A percentile compares a stretch with the other conserved stretches of the same genome.
Conservation (phyloP, 371 early-diverging fungal species). For the Mucor piriformis region DNA sequence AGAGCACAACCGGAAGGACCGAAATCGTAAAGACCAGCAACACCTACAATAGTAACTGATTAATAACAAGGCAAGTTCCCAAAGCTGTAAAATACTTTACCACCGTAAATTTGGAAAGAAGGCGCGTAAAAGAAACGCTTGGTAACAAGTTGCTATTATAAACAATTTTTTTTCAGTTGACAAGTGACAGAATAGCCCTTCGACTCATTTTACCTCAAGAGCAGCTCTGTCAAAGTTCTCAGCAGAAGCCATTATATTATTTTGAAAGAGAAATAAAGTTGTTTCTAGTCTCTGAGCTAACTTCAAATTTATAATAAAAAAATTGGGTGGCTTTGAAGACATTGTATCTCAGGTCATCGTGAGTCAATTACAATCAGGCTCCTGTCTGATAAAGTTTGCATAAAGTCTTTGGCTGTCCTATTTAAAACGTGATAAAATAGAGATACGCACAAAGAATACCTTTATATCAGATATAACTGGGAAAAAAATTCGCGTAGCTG, state of each 20-base stretch:
- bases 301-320: constrained; percentile 4
- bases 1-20: constrained; percentile 98
- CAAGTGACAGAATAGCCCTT: too few species aligned
- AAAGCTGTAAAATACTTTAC: constrained; percentile 46
- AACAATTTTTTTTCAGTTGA: neutral
- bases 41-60: constrained; percentile 63
- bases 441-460: too few species aligned
- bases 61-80: neutral
- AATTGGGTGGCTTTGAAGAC: constrained; percentile 23
- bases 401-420: too few species aligned
- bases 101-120: constrained; percentile 93
- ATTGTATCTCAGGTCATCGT: neutral
- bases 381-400: too few species aligned
- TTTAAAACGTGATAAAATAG: too few species aligned
- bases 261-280: constrained; percentile 1
- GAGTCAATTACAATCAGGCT: neutral
- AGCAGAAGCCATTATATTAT: constrained; percentile 20
- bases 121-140: constrained; percentile 98
- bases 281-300: neutral
- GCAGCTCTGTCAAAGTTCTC: constrained; percentile 63
- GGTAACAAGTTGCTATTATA: constrained; percentile 64
- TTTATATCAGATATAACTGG: too few species aligned
- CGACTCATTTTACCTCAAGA: constrained; percentile 48
- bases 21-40: constrained; percentile 98
- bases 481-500: too few species aligned